Evolutionary conservation across 306 rosid species (phyloP).

Genomic region (Acmispon strigosus): DNA sequence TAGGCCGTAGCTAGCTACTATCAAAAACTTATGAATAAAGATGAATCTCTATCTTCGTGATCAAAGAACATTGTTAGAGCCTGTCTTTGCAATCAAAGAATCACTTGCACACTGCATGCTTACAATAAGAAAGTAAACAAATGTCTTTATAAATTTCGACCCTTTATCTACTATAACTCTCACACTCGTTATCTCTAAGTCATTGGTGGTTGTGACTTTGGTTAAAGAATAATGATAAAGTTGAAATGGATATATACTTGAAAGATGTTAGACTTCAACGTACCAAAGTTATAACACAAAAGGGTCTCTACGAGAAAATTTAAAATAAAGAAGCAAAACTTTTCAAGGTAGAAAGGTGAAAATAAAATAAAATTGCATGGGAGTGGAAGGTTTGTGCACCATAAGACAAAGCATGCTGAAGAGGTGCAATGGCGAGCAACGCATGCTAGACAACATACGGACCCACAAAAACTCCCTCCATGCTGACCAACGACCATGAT

Average conservation of each 20-base stretch:
- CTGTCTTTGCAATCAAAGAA: conserved; percentile 16
- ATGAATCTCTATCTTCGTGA: not conserved
- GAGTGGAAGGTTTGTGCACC: conserved; percentile 18
- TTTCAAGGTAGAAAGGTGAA: conserved; percentile 17
- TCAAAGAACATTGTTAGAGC: not conserved
- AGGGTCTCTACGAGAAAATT: not conserved
- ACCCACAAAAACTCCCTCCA: conserved; percentile 56
- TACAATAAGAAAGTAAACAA: conserved; percentile 14
- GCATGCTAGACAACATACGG: conserved; percentile 89
- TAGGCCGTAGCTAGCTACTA: not conserved
- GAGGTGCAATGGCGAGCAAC: conserved; percentile 47
- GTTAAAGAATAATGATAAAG: not conserved
- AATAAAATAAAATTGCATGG: conserved; percentile 14
- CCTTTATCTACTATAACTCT: not conserved
- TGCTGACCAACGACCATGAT: conserved; percentile 35
- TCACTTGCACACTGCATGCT: conserved; percentile 15
- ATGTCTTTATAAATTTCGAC: not conserved
- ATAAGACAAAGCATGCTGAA: conserved; percentile 72
- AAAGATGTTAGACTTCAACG: not conserved
- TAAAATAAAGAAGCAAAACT: conserved; percentile 10
- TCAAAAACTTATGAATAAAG: conserved; percentile 2
- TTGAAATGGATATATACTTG: not conserved
- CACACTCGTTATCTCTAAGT: not conserved
- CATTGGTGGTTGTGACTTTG: not conserved
- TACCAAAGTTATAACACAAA: not conserved